Conservation (phyloP, 768 basidiomycete species). For the Porpolomopsis calyptriformis region DNA sequence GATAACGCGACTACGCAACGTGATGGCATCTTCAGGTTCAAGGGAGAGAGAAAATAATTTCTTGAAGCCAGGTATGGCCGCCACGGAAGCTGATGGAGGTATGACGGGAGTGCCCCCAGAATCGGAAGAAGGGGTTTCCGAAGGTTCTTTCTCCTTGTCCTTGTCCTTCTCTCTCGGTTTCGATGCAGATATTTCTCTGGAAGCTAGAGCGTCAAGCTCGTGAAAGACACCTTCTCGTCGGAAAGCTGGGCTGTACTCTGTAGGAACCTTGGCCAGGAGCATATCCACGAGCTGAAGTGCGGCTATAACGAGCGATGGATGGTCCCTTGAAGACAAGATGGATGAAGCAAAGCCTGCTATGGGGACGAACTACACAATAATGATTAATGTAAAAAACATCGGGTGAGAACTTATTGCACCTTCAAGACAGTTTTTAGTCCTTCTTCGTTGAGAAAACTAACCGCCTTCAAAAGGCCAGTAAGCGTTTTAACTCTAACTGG, state of each 20-base stretch:
- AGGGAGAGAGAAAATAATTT: conserved; percentile 57
- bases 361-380: conserved; percentile 64
- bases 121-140: conserved; percentile 28
- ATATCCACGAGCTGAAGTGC: conserved; percentile 92
- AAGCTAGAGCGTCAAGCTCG: conserved; percentile 75
- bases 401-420: conserved; percentile 29
- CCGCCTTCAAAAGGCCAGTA: conserved; percentile 79
- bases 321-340: conserved; percentile 87
- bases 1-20: conserved; percentile 82
- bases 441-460: conserved; percentile 75
- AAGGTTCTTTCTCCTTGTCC: conserved; percentile 30
- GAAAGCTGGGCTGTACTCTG: conserved; percentile 81
- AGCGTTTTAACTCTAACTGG: conserved; percentile 84
- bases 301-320: conserved; percentile 73
- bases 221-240: conserved; percentile 93
- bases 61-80: conserved; percentile 53
- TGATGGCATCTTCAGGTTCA: conserved; percentile 86
- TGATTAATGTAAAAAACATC: neutral
- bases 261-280: conserved; percentile 72
- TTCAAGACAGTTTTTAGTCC: conserved; percentile 67
- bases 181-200: conserved; percentile 44
- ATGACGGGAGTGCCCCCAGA: conserved; percentile 30
- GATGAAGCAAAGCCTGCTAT: conserved; percentile 93
- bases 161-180: conserved; percentile 41
- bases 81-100: conserved; percentile 24